phyloP scores from a whole-genome alignment of 345 rosid genomes.

The Passiflora organensis region DNA sequence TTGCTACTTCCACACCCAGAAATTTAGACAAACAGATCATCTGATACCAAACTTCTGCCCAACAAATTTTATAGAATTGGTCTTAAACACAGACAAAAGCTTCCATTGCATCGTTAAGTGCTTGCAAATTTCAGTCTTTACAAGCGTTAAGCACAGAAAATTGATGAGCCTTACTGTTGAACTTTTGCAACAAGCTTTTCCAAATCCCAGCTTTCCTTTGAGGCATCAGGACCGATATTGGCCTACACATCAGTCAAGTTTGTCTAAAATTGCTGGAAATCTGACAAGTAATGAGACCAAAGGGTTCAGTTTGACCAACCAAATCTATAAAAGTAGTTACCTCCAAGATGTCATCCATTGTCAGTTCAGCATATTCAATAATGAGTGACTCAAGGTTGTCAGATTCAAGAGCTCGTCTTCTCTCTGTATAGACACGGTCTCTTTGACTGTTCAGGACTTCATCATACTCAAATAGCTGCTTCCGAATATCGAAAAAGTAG shows the following conservation, averaged over 20 bases:
- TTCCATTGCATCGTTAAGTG: constrained; percentile 1
- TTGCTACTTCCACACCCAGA: not conserved
- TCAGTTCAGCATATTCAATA: constrained; percentile 91
- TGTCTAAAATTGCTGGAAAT: constrained; percentile 6
- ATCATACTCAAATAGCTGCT: constrained; percentile 89
- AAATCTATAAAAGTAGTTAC: constrained; percentile 31
- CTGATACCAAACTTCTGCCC: not conserved
- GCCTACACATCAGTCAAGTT: constrained; percentile 42
- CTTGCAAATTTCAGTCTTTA: not conserved
- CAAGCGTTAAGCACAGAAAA: constrained; percentile 7
- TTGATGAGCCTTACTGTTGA: constrained; percentile 58
- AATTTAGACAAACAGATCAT: not conserved
- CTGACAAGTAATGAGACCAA: not conserved
- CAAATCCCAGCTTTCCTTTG: constrained; percentile 80
- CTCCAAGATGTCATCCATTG: constrained; percentile 96
- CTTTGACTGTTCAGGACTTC: constrained; percentile 97
- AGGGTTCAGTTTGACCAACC: not conserved
- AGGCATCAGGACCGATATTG: constrained; percentile 67
- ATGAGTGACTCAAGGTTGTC: constrained; percentile 76
- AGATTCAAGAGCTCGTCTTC: constrained; percentile 89
- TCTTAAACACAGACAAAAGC: not conserved
- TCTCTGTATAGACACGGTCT: constrained; percentile 92
- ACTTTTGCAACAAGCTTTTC: constrained; percentile 88
- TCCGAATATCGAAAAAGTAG: constrained; percentile 88
- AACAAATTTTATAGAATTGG: not conserved